Evolutionary conservation across 768 basidiomycete species (phyloP).

Genomic region (Collybiopsis confluens): DNA sequence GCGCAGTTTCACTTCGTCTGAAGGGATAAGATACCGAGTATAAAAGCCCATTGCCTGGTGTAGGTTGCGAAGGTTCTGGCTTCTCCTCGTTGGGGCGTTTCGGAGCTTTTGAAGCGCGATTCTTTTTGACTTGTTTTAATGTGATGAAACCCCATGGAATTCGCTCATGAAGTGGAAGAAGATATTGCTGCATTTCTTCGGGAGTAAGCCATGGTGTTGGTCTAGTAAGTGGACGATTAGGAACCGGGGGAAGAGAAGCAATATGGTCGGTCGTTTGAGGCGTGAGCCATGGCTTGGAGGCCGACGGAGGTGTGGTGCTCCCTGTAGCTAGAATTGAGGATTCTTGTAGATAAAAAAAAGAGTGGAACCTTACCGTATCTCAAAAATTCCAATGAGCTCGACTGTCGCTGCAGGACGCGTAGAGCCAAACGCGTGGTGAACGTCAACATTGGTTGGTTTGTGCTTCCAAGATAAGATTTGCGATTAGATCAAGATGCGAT

Average conservation of each 20-base stretch:
- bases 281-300: background rate
- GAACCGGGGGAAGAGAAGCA: background rate
- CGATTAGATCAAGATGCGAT: no score
- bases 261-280: background rate
- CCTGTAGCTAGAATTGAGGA: no score
- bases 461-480: no score
- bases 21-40: background rate
- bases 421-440: no score
- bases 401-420: no score
- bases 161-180: background rate
- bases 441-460: no score
- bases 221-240: background rate
- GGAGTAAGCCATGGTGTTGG: background rate
- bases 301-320: no score
- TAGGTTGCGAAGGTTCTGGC: background rate
- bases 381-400: no score
- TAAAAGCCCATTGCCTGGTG: background rate
- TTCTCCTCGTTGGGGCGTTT: no score
- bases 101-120: no score
- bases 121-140: background rate
- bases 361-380: no score
- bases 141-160: background rate
- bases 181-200: background rate
- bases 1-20: background rate
- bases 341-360: no score